A percentile compares a stretch with the other conserved stretches of the same genome.
Evolutionary conservation across 176 grass and related monocot genomes (phyloP).

Genomic region (Musa itinerans): DNA sequence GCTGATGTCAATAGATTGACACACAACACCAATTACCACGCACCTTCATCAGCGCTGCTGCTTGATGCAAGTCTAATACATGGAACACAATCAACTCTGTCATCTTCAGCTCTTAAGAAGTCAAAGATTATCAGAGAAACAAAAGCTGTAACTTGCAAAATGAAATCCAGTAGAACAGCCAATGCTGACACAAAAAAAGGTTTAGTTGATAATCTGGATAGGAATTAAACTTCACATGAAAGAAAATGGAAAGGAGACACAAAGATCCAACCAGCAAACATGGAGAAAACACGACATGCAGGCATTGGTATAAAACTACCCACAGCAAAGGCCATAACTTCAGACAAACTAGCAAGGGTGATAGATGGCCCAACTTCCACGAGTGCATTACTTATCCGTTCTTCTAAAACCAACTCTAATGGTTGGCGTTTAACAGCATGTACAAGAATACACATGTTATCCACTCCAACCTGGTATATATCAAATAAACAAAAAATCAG

Average conservation of each 20-base stretch:
- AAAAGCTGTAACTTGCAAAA: conserved; percentile 92
- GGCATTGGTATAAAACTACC: conserved; percentile 91
- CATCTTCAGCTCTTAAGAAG: conserved; percentile 65
- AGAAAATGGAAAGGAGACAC: not conserved
- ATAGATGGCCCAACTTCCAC: conserved; percentile 97
- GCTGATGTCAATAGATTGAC: no score
- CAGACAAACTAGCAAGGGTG: conserved; percentile 83
- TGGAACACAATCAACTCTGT: conserved; percentile 82
- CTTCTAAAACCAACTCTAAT: conserved; percentile 50
- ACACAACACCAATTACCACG: conserved; percentile 5
- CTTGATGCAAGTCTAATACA: conserved; percentile 46
- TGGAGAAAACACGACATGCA: conserved; percentile 86
- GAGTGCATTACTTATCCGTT: conserved; percentile 58
- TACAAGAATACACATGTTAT: conserved; percentile 99
- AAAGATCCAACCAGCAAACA: conserved; percentile 87
- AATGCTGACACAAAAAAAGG: conserved; percentile 57
- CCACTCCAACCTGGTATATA: conserved; percentile 59
- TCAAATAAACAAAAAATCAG: not conserved
- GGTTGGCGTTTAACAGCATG: conserved; percentile 90
- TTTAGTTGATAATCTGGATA: not conserved
- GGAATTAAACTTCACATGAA: conserved; percentile 8
- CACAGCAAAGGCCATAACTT: conserved; percentile 86
- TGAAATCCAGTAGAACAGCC: conserved; percentile 90
- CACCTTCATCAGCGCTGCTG: conserved; percentile 37
- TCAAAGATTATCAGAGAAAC: conserved; percentile 87